These are phyloP conservation scores for Panaeolus papilionaceus DNA, from an alignment of 768 basidiomycete species.

Conservation along the genomic window DNA sequence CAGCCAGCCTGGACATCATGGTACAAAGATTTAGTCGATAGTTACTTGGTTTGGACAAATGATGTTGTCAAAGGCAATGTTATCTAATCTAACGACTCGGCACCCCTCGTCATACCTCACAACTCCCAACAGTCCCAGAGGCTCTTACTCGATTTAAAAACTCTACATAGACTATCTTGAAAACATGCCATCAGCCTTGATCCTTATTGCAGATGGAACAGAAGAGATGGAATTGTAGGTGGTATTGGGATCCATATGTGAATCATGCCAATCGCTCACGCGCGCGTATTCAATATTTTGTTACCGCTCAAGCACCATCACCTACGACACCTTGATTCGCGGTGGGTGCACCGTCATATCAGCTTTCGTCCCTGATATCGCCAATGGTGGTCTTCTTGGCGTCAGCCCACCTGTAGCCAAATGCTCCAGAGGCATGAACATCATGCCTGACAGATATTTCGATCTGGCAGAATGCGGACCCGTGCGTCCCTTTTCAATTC, in stretches of 20 bases:
- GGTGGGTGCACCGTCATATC: constrained; percentile 73
- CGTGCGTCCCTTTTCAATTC: constrained; percentile 37
- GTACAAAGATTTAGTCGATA: not conserved
- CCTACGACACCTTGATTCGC: constrained; percentile 83
- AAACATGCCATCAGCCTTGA: constrained; percentile 61
- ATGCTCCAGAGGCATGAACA: constrained; percentile 76
- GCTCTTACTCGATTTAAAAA: not conserved
- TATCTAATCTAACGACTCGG: too few species aligned
- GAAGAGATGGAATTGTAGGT: constrained; percentile 91
- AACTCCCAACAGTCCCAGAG: too few species aligned
- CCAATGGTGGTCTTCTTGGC: constrained; percentile 27
- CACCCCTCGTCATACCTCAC: too few species aligned
- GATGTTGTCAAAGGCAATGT: not conserved
- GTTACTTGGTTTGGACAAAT: not conserved
- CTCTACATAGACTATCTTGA: not conserved
- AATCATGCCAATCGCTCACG: not conserved
- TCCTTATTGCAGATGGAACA: constrained; percentile 82
- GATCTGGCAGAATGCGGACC: constrained; percentile 51
- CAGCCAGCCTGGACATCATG: too few species aligned
- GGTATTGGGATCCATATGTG: not conserved
- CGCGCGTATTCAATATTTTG: not conserved
- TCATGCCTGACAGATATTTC: constrained; percentile 69
- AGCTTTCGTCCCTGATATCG: constrained; percentile 58
- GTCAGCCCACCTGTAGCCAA: constrained; percentile 56
- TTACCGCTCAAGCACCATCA: constrained; percentile 62